phyloP scores from a whole-genome alignment of 202 grass and related monocot species.

The Panicum hallii region DNA sequence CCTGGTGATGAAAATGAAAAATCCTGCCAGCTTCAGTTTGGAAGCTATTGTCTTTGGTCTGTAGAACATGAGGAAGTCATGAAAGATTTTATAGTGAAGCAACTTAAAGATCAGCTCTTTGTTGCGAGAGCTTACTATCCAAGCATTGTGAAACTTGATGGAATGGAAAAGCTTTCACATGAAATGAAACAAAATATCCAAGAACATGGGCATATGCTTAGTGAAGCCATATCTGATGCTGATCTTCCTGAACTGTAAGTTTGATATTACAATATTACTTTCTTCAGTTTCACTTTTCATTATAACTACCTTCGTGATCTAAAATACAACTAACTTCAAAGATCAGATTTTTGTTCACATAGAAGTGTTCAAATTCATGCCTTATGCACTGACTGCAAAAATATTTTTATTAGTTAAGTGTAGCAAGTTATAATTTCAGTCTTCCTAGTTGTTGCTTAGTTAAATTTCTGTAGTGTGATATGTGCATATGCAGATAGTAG shows the following conservation, averaged over 20 bases:
- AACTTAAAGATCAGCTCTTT: slow-evolving; percentile 82
- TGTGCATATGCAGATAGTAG: slow-evolving; percentile 13
- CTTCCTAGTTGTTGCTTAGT: neutral
- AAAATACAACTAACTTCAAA: neutral
- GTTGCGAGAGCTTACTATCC: slow-evolving; percentile 81
- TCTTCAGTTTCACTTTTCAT: slow-evolving; percentile 40
- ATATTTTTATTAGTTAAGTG: neutral
- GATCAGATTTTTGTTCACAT: neutral
- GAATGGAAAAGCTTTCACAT: slow-evolving; percentile 58
- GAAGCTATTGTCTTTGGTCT: slow-evolving; percentile 85
- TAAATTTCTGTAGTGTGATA: neutral
- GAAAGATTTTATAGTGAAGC: slow-evolving; percentile 72
- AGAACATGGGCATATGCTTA: slow-evolving; percentile 73
- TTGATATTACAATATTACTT: slow-evolving; percentile 3
- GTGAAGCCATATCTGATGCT: slow-evolving; percentile 64
- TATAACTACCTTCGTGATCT: neutral
- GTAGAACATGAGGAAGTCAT: slow-evolving; percentile 62
- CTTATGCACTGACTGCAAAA: neutral
- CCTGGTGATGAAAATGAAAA: slow-evolving; percentile 50
- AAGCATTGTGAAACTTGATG: slow-evolving; percentile 66
- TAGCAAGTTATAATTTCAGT: slow-evolving; percentile 13
- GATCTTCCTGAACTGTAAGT: slow-evolving; percentile 72
- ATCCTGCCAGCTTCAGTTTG: slow-evolving; percentile 67
- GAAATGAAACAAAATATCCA: slow-evolving; percentile 83
- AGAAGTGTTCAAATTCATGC: slow-evolving; percentile 5